phyloP scores from a whole-genome alignment of 306 rosid species.

The Hylodesmum podocarpum region DNA sequence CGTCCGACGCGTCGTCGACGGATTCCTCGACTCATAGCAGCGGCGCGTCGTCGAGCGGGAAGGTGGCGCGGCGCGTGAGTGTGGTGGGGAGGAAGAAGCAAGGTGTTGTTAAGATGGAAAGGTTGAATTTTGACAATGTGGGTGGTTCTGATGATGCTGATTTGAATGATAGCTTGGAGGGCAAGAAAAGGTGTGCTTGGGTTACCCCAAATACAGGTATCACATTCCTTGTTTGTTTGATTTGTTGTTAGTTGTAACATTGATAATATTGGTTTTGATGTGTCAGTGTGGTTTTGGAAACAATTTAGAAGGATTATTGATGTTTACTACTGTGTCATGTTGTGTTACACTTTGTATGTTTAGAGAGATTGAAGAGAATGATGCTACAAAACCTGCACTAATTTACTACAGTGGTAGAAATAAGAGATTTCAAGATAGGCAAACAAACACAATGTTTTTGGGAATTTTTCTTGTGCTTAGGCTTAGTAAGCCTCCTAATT shows the following conservation, averaged over 20 bases:
- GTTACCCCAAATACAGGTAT: slow-evolving; percentile 70
- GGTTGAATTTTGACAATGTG: slow-evolving; percentile 37
- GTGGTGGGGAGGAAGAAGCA: slow-evolving; percentile 45
- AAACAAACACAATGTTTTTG: not conserved
- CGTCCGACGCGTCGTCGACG: slow-evolving; percentile 79
- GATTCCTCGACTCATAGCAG: slow-evolving; percentile 68
- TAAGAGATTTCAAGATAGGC: slow-evolving; percentile 2
- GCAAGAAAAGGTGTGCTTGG: slow-evolving; percentile 85
- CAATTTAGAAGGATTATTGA: not conserved
- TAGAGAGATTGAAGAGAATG: slow-evolving; percentile 17
- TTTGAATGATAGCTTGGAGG: slow-evolving; percentile 49
- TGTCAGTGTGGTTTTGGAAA: not conserved
- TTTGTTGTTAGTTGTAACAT: slow-evolving; percentile 2
- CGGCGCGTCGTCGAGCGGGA: slow-evolving; percentile 60
- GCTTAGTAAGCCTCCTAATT: slow-evolving; percentile 8
- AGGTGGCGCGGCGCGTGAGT: slow-evolving; percentile 34
- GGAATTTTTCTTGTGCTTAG: not conserved
- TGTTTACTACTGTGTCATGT: not conserved
- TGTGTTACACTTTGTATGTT: not conserved
- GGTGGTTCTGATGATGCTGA: slow-evolving; percentile 37
- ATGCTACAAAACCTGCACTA: not conserved
- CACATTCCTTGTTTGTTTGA: slow-evolving; percentile 5
- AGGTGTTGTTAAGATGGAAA: slow-evolving; percentile 37
- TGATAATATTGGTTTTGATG: not conserved
- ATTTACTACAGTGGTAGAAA: slow-evolving; percentile 3